A percentile compares a stretch with the other conserved stretches of the same genome.
Evolutionary conservation across 129 eudicot species (phyloP).

Genomic region (Tagetes patula): DNA sequence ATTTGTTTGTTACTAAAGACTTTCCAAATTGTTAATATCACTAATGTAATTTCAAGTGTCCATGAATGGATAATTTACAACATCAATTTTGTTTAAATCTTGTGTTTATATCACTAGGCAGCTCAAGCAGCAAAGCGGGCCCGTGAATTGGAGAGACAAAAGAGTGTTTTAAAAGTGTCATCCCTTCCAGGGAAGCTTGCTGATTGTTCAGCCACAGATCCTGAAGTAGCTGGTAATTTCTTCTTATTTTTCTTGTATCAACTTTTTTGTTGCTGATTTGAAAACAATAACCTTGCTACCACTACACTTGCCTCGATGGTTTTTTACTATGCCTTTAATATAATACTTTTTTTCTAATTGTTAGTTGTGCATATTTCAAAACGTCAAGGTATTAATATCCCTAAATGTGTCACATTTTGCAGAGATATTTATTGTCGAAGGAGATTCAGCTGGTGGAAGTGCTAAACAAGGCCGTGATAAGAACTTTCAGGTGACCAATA

Average conservation of each 20-base stretch:
- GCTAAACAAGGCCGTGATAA: conserved; percentile 99
- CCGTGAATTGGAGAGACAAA: conserved; percentile 85
- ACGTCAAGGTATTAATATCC: background rate
- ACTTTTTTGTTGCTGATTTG: background rate
- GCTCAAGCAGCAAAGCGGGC: conserved; percentile 98
- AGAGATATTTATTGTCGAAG: conserved; percentile 98
- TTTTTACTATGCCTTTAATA: background rate
- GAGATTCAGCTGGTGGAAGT: conserved; percentile 99
- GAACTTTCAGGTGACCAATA: conserved; percentile 68
- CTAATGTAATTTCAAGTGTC: background rate
- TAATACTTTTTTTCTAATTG: background rate
- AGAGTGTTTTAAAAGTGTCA: conserved; percentile 75
- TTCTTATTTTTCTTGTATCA: background rate
- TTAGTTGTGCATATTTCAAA: background rate
- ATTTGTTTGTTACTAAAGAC: too few relatives aligned
- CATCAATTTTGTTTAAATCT: background rate
- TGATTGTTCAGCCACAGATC: conserved; percentile 97
- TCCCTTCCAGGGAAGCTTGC: conserved; percentile 99
- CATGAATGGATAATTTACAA: background rate
- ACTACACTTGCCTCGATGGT: background rate
- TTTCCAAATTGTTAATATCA: too few relatives aligned
- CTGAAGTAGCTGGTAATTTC: conserved; percentile 70
- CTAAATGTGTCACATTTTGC: conserved; percentile 22
- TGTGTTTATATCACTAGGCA: conserved; percentile 48
- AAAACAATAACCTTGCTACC: background rate